Percentiles rank a stretch among this genome's conserved stretches.
Conservation (phyloP, 2,329 filamentous ascomycete species). For the Aspergillus persii region DNA sequence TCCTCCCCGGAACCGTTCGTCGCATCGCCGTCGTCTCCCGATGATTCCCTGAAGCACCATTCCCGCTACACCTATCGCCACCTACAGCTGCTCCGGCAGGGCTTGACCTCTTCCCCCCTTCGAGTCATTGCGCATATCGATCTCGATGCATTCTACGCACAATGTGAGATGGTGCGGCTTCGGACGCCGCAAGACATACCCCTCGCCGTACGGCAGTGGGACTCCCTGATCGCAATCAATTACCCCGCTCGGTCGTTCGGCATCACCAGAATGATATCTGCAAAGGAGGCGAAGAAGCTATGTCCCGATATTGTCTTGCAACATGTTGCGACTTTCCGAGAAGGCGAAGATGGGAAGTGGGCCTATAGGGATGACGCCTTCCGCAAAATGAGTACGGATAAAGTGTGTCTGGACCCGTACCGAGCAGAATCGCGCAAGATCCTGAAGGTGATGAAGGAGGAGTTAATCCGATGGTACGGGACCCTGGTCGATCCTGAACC, state of each 20-base stretch:
- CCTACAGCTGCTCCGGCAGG: constrained; percentile 70
- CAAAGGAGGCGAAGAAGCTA: constrained; percentile 77
- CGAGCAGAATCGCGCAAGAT: constrained; percentile 81
- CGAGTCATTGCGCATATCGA: constrained; percentile 89
- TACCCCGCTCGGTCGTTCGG: constrained; percentile 83
- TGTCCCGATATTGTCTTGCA: constrained; percentile 83
- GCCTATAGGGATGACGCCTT: constrained; percentile 81
- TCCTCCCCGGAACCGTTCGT: constrained; percentile 54
- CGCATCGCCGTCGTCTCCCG: constrained; percentile 46
- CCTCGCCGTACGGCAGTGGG: constrained; percentile 93
- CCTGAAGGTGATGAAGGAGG: constrained; percentile 71
- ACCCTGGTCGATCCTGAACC: constrained; percentile 18
- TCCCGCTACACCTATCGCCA: constrained; percentile 86
- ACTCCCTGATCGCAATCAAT: constrained; percentile 92
- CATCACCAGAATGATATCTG: constrained; percentile 74
- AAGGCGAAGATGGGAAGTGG: constrained; percentile 82
- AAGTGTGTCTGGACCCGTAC: constrained; percentile 93
- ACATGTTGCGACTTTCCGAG: constrained; percentile 92
- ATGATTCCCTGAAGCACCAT: constrained; percentile 29
- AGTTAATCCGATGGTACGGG: constrained; percentile 53
- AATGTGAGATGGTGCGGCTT: constrained; percentile 90
- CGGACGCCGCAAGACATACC: constrained; percentile 71
- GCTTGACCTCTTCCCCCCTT: constrained; percentile 70
- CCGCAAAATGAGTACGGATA: constrained; percentile 78
- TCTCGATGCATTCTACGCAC: constrained; percentile 95